Evolutionary conservation across 768 basidiomycete genomes (phyloP), one percentile per base, ranked within the genome.

Genomic region (Chalciporus sphaerocephalus): DNA sequence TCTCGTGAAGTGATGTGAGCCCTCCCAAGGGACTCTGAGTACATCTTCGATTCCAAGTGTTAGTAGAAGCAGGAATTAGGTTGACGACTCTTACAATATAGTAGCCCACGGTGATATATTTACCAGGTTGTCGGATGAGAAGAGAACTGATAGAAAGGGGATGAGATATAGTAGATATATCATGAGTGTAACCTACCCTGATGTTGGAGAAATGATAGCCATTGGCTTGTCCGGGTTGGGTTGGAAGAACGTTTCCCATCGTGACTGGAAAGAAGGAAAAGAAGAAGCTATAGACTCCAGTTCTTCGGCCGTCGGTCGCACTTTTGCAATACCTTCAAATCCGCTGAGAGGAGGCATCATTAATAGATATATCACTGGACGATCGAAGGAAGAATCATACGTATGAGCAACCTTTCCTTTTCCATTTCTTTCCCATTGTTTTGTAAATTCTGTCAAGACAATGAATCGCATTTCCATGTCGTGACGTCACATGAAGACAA

Each of bases 191-290:
- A 11, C 69, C 38, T 52, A 80, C 77, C 68, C 70, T 4, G 74
- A 61, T 17, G 73, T 48, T 0, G 68, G 48, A 0, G 62, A 72
- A 10, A 79, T 56, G 35, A 71, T 68, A 30, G 73, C 51, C n/a
- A 79, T 70, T 7, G 81, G 72, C 50, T 83, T 84, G 53, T 85
- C 83, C 0, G 75, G 74, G 8, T 62, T 65, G 16, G 66, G 57
- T 18, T 59, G 67, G 38, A 77, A 85, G 57, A 76, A 78, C 11
- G 62, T 57, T 2, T 74, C 62, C 83, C 83, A 86, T 40, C 70
- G 62, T 18, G 58, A 44, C 30, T 68, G 59, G 49, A 84, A 81
- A 1, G 55, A 66, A 4, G 76, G 69, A 1, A n/a, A n/a, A n/a
- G n/a, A n/a, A n/a, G n/a, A n/a, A 2, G 66, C 68, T 24, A 80